Percentiles rank a stretch among this genome's conserved stretches.
phyloP scores from a whole-genome alignment of 2,329 filamentous ascomycete species.

The Rachicladosporium sp. region DNA sequence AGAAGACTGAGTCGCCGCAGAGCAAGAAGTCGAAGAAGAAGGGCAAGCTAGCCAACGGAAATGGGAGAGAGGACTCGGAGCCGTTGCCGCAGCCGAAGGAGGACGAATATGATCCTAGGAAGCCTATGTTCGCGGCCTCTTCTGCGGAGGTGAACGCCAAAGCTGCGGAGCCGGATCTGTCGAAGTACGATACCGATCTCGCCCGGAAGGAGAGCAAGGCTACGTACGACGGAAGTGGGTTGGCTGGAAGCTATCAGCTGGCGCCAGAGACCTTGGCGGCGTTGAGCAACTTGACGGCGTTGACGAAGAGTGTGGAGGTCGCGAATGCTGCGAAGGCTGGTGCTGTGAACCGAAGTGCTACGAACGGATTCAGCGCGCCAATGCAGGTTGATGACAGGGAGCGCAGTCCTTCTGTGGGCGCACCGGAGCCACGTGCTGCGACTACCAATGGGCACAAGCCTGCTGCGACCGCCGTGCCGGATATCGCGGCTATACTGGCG shows the following conservation, averaged over 20 bases:
- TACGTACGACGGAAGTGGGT: not conserved
- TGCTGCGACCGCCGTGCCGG: slow-evolving; percentile 6
- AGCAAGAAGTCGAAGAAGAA: slow-evolving; percentile 21
- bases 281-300: slow-evolving; percentile 9
- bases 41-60: slow-evolving; percentile 15
- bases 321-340: no score
- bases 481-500: slow-evolving; percentile 21
- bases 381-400: not conserved
- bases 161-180: slow-evolving; percentile 11
- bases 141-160: slow-evolving; percentile 5
- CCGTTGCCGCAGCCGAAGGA: slow-evolving; percentile 27
- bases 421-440: slow-evolving; percentile 6
- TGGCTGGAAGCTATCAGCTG: slow-evolving; percentile 7
- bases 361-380: no score
- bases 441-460: not conserved
- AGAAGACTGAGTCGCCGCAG: slow-evolving; percentile 3
- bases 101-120: slow-evolving; percentile 38
- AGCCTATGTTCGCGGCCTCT: slow-evolving; percentile 19
- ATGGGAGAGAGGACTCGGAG: slow-evolving; percentile 10
- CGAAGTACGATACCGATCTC: slow-evolving; percentile 20
- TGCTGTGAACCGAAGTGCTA: no score
- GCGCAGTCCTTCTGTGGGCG: slow-evolving; percentile 11
- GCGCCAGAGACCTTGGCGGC: slow-evolving; percentile 15
- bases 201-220: slow-evolving; percentile 10
- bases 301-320: no score